These are phyloP conservation scores for Solanum chacoense DNA, from an alignment of 305 asterid species.

Conservation along the genomic window DNA sequence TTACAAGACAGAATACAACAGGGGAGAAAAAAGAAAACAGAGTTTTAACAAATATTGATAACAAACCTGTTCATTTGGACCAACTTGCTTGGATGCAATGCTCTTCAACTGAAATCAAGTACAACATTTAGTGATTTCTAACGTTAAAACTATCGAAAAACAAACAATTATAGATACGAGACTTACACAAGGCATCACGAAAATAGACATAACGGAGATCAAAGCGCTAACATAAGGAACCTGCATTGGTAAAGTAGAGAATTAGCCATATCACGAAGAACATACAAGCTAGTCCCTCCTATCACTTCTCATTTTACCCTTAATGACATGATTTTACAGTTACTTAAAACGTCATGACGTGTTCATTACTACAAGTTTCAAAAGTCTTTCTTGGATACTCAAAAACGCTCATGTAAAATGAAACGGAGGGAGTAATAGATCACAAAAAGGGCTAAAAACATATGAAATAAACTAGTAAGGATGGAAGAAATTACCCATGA, in stretches of 20 bases:
- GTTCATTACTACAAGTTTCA: background rate
- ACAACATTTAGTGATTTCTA: background rate
- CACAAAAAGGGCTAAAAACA: background rate
- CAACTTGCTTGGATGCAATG: slow-evolving; percentile 85
- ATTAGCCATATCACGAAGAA: background rate
- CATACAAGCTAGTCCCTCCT: background rate
- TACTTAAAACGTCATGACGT: background rate
- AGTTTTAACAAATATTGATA: background rate
- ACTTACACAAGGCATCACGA: slow-evolving; percentile 79
- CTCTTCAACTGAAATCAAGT: slow-evolving; percentile 51
- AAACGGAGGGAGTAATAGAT: background rate
- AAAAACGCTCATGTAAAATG: background rate
- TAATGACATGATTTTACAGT: background rate
- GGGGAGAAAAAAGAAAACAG: background rate
- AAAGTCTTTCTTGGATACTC: background rate
- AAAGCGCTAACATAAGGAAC: slow-evolving; percentile 80
- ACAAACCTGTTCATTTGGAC: slow-evolving; percentile 71
- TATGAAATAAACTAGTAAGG: background rate
- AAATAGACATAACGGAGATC: slow-evolving; percentile 39
- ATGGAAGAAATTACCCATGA: slow-evolving; percentile 46
- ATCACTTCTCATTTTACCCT: background rate
- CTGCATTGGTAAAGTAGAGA: slow-evolving; percentile 18
- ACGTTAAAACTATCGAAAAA: background rate
- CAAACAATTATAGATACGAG: background rate
- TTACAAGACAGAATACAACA: background rate